phyloP scores from a whole-genome alignment of 2,329 filamentous ascomycete species.

The Allantophomopsis cytisporea region DNA sequence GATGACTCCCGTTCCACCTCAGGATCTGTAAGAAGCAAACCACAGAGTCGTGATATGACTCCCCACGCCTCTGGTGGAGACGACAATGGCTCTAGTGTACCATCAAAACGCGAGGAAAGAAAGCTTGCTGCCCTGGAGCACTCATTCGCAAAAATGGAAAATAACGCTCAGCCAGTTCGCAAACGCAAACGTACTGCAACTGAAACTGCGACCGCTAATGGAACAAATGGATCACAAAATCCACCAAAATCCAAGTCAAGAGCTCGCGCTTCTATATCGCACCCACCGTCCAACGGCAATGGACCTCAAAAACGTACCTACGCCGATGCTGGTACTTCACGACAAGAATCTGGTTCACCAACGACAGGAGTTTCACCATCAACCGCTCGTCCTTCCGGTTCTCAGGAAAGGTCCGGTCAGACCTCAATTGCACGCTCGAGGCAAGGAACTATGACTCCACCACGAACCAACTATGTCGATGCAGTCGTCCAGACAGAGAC shows the following conservation, averaged over 20 bases:
- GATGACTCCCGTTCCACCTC: constrained; percentile 35
- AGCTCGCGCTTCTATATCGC: constrained; percentile 11
- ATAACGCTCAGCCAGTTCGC: constrained; percentile 41
- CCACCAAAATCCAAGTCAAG: constrained; percentile 17
- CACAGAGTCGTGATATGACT: constrained; percentile 51
- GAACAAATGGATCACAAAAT: constrained; percentile 12
- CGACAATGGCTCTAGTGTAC: constrained; percentile 38
- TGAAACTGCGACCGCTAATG: constrained; percentile 5
- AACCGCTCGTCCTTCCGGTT: constrained; percentile 7
- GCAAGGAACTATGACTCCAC: constrained; percentile 7
- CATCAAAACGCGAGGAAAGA: constrained; percentile 52
- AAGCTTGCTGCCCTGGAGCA: constrained; percentile 55
- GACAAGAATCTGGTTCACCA: constrained; percentile 16
- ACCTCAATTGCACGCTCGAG: constrained; percentile 9
- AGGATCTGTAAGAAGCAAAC: constrained; percentile 45
- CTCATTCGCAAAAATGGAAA: constrained; percentile 45
- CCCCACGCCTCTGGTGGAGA: constrained; percentile 39
- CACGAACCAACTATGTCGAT: constrained; percentile 14
- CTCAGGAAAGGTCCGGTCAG: constrained; percentile 5
- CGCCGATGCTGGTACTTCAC: constrained; percentile 16
- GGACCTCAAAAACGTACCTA: constrained; percentile 11
- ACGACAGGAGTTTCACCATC: constrained; percentile 14
- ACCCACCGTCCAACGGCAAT: constrained; percentile 7
- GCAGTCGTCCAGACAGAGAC: constrained; percentile 16
- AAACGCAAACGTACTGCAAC: constrained; percentile 43